Conservation (phyloP, 1,139 yeast species). For the Blastobotrys serpentis region DNA sequence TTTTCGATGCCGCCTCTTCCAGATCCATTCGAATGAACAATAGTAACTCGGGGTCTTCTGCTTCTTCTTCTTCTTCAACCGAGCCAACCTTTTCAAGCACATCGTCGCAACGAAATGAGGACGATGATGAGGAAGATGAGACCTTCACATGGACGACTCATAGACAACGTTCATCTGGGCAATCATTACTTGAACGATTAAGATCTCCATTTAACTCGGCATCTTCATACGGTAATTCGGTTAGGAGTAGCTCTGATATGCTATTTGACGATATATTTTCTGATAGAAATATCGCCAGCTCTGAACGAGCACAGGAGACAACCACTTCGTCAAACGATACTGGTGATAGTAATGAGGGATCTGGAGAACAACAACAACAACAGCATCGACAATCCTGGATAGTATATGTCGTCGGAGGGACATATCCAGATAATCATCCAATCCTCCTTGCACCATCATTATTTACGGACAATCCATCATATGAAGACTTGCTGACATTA, state of each 20-base stretch:
- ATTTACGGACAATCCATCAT: slow-evolving; percentile 49
- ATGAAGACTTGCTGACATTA: slow-evolving; percentile 48
- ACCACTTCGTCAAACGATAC: neutral
- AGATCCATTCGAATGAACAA: slow-evolving; percentile 20
- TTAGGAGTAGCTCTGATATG: slow-evolving; percentile 5
- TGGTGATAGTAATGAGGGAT: no score
- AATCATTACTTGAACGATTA: neutral
- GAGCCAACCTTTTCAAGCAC: no score
- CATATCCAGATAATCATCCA: slow-evolving; percentile 50
- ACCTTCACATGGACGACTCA: neutral
- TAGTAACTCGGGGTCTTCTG: no score
- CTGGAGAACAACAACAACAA: no score
- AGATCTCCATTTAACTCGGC: slow-evolving; percentile 1
- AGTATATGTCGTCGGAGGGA: slow-evolving; percentile 51
- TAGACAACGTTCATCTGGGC: slow-evolving; percentile 1
- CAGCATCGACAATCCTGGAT: slow-evolving; percentile 46
- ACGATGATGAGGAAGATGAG: neutral
- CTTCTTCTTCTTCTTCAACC: no score
- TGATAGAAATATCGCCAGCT: slow-evolving; percentile 1
- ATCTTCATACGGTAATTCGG: neutral
- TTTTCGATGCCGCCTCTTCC: slow-evolving; percentile 26
- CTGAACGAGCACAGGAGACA: neutral
- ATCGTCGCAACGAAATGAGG: neutral
- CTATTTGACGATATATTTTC: slow-evolving; percentile 9
- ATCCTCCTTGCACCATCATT: slow-evolving; percentile 48